Evolutionary conservation across 768 basidiomycete genomes (phyloP), one percentile per base, ranked within the genome.

Genomic region (Cystofilobasidium capitatum): DNA sequence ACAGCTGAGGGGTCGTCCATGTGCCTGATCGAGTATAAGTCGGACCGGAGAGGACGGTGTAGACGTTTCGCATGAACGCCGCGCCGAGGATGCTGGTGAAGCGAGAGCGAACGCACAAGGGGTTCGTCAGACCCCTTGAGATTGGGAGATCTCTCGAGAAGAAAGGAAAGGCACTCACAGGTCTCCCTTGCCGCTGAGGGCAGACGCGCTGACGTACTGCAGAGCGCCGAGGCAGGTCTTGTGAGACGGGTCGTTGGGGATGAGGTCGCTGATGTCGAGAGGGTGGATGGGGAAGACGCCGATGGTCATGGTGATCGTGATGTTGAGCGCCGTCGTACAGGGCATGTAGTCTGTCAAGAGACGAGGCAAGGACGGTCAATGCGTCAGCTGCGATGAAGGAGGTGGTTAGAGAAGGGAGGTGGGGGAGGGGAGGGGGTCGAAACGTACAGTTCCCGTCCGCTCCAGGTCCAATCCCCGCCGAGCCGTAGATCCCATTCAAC

Each of bases 31-130:
- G 5, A 4, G 66, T 68, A n/a, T 62, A 62, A 22, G 54, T 40
- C 1, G 66, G 66, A 47, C 66, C 66, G 9, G 66, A 68, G 35
- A 61, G 47, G 17, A 68, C 66, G 36, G 61, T 58, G 57, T 68
- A 68, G 36, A 57, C 61, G 55, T 62, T 62, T 22, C 66, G 66
- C 66, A 68, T 62, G 42, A 68, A 68, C n/a, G 66, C 60, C 6
- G 61, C 61, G 9, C 66, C 66, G 36, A 68, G 61, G 44, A 68
- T 49, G 35, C 64, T 65, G 42, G 7, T 12, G 39, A n/a, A 37
- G 9, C 22, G 35, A 51, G 35, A 54, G 20, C n/a, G 26, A 55
- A 33, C 20, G n/a, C n/a, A n/a, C n/a, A n/a, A n/a, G n/a, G n/a
- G n/a, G n/a, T n/a, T n/a, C 7, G 62, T 49, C 17, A 62, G 61